Conservation (phyloP, 129 eudicot genomes). For the Chrysanthemum makinoi region DNA sequence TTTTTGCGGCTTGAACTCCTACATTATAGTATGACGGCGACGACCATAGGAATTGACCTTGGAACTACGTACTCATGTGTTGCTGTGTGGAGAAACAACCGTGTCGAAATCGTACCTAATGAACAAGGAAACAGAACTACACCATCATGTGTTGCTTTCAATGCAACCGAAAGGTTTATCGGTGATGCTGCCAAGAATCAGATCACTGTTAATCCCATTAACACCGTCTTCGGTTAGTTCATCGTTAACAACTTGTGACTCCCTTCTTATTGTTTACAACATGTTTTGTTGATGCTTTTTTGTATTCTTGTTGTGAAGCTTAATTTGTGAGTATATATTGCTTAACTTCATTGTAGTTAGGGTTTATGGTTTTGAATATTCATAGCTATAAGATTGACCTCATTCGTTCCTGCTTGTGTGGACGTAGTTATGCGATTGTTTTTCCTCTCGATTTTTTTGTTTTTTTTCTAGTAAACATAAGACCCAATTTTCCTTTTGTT, state of each 20-base stretch:
- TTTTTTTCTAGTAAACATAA: too few relatives aligned
- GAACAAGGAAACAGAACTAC: constrained; percentile 76
- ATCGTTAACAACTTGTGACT: neutral
- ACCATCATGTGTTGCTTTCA: constrained; percentile 71
- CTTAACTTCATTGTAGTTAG: too few relatives aligned
- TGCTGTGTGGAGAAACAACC: constrained; percentile 63
- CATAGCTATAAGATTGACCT: too few relatives aligned
- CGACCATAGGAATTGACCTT: constrained; percentile 54
- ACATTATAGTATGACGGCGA: neutral
- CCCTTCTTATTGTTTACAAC: neutral
- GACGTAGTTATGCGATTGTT: too few relatives aligned
- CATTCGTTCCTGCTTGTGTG: too few relatives aligned
- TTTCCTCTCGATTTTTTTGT: too few relatives aligned
- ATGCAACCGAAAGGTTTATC: constrained; percentile 44
- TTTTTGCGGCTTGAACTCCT: too few relatives aligned
- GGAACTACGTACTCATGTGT: constrained; percentile 75
- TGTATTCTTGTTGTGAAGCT: too few relatives aligned
- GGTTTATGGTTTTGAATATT: too few relatives aligned
- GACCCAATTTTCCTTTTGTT: too few relatives aligned
- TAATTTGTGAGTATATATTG: too few relatives aligned
- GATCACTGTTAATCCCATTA: constrained; percentile 54
- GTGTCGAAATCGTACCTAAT: constrained; percentile 63
- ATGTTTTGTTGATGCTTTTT: neutral
- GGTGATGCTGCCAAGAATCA: constrained; percentile 74
- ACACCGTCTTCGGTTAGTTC: constrained; percentile 45